Conservation (phyloP, 1,284 basidiomycete genomes). For the Microstroma glucosiphilum region DNA sequence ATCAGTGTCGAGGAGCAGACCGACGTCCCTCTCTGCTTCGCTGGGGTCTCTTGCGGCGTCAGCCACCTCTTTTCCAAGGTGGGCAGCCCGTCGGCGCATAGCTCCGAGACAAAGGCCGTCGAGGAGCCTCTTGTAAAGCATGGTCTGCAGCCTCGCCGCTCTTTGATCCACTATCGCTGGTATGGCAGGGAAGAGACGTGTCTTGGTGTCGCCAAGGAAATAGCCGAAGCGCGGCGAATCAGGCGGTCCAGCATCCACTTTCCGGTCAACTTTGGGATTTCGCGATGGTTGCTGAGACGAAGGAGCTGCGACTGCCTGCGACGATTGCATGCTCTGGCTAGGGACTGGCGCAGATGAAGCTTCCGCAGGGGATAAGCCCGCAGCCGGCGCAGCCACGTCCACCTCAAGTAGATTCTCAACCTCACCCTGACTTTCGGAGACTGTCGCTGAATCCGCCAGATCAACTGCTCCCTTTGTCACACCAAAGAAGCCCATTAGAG, state of each 20-base stretch:
- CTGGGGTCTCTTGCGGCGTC: neutral
- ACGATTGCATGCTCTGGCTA: neutral
- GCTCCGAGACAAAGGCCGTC: conserved; percentile 4
- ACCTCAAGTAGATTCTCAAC: too few species aligned
- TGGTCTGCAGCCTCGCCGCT: conserved; percentile 37
- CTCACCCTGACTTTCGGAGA: too few species aligned
- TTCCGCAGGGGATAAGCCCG: neutral
- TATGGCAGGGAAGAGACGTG: conserved; percentile 24
- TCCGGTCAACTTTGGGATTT: too few species aligned
- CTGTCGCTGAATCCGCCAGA: too few species aligned
- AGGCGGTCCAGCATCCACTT: too few species aligned
- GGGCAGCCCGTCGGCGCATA: conserved; percentile 20
- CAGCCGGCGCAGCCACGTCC: too few species aligned
- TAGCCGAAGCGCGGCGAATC: neutral
- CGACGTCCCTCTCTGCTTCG: too few species aligned
- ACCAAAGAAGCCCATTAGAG: too few species aligned
- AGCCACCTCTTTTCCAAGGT: conserved; percentile 14
- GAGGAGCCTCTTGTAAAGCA: conserved; percentile 41
- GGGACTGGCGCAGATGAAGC: neutral
- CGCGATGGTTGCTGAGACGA: too few species aligned
- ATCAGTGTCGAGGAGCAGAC: neutral
- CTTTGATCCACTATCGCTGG: conserved; percentile 29
- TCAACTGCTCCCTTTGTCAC: too few species aligned
- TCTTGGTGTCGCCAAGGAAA: conserved; percentile 40
- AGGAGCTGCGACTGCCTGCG: too few species aligned